Percentiles rank a stretch among this genome's conserved stretches.
Evolutionary conservation across 164 flowering plant species (phyloP).

Genomic region (Kingdonia uniflora): DNA sequence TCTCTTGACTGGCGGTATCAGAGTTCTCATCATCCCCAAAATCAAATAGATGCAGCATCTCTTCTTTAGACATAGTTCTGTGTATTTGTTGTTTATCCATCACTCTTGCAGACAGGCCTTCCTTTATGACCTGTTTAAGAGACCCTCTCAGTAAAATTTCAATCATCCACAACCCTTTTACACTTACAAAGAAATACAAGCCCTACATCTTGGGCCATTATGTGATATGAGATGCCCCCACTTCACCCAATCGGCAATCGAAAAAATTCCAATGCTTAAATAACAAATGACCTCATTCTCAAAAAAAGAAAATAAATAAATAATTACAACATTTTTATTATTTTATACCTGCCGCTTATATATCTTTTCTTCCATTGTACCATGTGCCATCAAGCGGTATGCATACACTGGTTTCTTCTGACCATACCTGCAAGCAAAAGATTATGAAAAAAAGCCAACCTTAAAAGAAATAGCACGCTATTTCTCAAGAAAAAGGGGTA

Average conservation of each 20-base stretch:
- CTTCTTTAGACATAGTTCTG: slow-evolving; percentile 93
- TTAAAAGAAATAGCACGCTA: not conserved
- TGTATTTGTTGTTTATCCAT: slow-evolving; percentile 95
- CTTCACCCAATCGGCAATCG: no score
- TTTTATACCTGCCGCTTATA: slow-evolving; percentile 86
- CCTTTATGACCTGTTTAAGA: slow-evolving; percentile 75
- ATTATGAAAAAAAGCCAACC: not conserved
- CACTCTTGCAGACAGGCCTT: slow-evolving; percentile 98
- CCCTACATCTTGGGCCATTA: no score
- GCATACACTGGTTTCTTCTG: slow-evolving; percentile 95
- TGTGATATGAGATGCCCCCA: no score
- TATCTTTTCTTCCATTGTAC: slow-evolving; percentile 97
- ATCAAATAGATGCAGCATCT: slow-evolving; percentile 87
- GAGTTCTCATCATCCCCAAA: slow-evolving; percentile 83
- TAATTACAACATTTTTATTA: not conserved
- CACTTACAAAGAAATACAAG: no score
- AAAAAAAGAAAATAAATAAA: no score
- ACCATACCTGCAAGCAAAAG: slow-evolving; percentile 65
- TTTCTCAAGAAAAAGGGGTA: not conserved
- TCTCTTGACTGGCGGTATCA: slow-evolving; percentile 29
- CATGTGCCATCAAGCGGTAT: slow-evolving; percentile 90
- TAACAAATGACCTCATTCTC: no score
- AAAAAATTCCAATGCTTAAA: no score
- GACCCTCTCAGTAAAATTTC: slow-evolving; percentile 6
- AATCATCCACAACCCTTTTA: no score